Conservation (phyloP, 2,329 filamentous ascomycete species). For the Claviceps monticola region DNA sequence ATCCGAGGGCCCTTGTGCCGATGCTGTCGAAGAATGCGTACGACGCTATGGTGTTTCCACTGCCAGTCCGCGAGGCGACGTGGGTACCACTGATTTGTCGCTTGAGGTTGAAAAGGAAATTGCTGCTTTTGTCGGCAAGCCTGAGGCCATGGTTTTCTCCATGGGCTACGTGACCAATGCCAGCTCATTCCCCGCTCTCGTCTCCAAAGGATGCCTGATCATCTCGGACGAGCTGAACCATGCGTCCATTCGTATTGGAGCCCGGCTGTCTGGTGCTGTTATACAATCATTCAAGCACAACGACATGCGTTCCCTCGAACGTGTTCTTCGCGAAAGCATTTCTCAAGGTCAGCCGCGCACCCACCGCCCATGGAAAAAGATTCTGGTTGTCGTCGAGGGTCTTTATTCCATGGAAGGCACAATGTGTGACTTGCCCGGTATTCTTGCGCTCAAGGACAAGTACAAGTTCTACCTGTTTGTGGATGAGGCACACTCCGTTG, state of each 20-base stretch:
- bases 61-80: slow-evolving; percentile 69
- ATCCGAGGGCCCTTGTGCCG: slow-evolving; percentile 90
- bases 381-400: slow-evolving; percentile 87
- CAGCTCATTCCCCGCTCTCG: slow-evolving; percentile 79
- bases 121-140: slow-evolving; percentile 86
- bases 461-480: slow-evolving; percentile 97
- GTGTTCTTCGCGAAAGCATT: slow-evolving; percentile 77
- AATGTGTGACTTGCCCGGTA: slow-evolving; percentile 90
- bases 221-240: slow-evolving; percentile 97
- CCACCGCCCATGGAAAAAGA: slow-evolving; percentile 99
- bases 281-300: slow-evolving; percentile 98
- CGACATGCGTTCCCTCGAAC: slow-evolving; percentile 79
- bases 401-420: slow-evolving; percentile 99
- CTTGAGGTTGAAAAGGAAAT: slow-evolving; percentile 82
- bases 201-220: slow-evolving; percentile 84
- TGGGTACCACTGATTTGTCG: slow-evolving; percentile 76
- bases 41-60: slow-evolving; percentile 74
- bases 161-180: slow-evolving; percentile 98
- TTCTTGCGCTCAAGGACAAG: slow-evolving; percentile 75
- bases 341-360: slow-evolving; percentile 94
- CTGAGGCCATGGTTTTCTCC: slow-evolving; percentile 89
- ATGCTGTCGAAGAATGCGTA: slow-evolving; percentile 75
- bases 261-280: slow-evolving; percentile 84
- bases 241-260: slow-evolving; percentile 89
- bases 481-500: slow-evolving; percentile 92